Evolutionary conservation across 371 early-diverging fungal genomes (phyloP), one percentile per base, ranked within the genome.

Genomic region (Mucor racemosus): DNA sequence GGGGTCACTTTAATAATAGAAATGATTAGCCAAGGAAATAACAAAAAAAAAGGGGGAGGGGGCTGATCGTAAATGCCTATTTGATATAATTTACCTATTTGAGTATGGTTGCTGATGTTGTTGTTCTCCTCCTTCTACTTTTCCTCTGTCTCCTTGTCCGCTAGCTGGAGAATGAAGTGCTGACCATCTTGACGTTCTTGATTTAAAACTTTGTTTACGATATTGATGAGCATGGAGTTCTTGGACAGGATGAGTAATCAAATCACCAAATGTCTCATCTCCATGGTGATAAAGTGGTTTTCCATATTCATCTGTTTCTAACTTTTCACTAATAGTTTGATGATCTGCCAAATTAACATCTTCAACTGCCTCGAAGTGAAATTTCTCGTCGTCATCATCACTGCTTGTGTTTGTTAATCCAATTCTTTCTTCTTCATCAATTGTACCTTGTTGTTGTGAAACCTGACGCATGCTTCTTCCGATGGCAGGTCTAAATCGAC

Each of bases 261-360:
- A 63, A 57, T 82, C 80, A 31, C 80, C 82, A 71, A 78, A 78
- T 13, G 83, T 82, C 33, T 82, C 80, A 9, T 78, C 74, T 17
- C 78, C 78, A 48, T 82, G 82, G 17, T 77, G 73, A 62, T 79
- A 82, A 0, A 48, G 15, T 10, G 71, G 71, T 38, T 62, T 71
- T 26, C 54, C 71, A 31, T 46, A 14, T 31, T 57, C 38, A 39
- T 71, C 66, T 10, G 71, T 66, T 56, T 71, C 71, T 4, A 71
- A 5, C 34, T 71, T 71, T 61, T 71, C 66, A 33, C 33, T 68
- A 13, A n/a, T 55, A 39, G 1, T 38, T 26, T 26, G 26, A 38
- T 38, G 38, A 54, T 40, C 42, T 38, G 21, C 14, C 14, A 36
- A 11, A 35, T 15, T 13, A n/a, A 63, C 17, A 17, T 63, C 35